Conservation (phyloP, 495 filamentous ascomycete species). For the Podospora didyma region DNA sequence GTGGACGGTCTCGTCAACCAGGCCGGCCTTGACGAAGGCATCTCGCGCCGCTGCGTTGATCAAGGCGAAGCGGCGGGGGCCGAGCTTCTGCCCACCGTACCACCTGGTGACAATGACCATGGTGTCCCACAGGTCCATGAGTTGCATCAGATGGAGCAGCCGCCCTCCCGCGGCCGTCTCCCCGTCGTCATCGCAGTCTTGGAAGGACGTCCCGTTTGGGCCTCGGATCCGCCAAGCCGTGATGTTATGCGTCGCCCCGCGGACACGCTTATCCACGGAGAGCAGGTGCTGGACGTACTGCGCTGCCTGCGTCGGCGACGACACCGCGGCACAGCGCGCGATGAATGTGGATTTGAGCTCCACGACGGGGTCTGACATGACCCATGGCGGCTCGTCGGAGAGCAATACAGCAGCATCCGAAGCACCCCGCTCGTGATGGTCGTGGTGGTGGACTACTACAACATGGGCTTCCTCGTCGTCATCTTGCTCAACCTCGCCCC, state of each 20-base stretch:
- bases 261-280: constrained; percentile 72
- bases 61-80: constrained; percentile 81
- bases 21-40: constrained; percentile 74
- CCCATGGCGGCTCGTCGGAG: constrained; percentile 49
- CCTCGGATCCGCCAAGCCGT: constrained; percentile 56
- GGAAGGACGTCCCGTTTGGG: constrained; percentile 54
- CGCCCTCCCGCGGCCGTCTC: constrained; percentile 90
- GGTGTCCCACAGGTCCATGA: constrained; percentile 90
- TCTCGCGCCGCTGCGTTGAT: constrained; percentile 86
- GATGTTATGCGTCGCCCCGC: constrained; percentile 90
- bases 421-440: no score
- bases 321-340: constrained; percentile 65
- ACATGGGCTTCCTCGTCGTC: no score
- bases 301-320: constrained; percentile 63
- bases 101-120: constrained; percentile 93
- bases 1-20: constrained; percentile 52
- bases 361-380: constrained; percentile 61
- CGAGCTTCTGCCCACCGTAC: constrained; percentile 88
- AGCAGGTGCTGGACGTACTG: constrained; percentile 67
- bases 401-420: no score
- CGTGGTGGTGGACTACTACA: no score
- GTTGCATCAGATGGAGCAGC: constrained; percentile 81
- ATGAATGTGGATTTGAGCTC: constrained; percentile 90
- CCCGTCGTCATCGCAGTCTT: constrained; percentile 95
- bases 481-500: constrained; percentile 6